Percentiles rank a stretch among this genome's conserved stretches.
Evolutionary conservation across 352 stramenopile species (phyloP).

Genomic region (Pythium dissimile): DNA sequence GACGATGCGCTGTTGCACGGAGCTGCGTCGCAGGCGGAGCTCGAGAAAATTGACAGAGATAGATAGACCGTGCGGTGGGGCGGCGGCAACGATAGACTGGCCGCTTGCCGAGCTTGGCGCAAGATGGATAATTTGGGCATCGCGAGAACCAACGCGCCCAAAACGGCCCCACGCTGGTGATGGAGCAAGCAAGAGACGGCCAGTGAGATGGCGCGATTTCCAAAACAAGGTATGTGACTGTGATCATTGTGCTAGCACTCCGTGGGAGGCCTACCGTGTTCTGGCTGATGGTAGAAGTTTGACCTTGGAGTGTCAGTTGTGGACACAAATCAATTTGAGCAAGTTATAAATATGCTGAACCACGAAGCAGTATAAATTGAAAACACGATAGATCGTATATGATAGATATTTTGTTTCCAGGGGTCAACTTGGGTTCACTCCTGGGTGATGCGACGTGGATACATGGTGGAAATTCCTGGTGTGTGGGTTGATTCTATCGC

Average conservation of each 20-base stretch:
- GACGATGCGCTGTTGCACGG: too few species aligned
- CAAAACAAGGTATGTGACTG: background rate
- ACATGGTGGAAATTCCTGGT: background rate
- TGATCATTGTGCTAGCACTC: background rate
- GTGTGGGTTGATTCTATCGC: constrained; percentile 6
- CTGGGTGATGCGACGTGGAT: background rate
- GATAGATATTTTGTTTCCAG: too few species aligned
- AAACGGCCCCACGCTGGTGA: constrained; percentile 1
- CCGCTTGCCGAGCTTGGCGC: background rate
- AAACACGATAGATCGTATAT: too few species aligned
- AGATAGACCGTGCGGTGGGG: background rate
- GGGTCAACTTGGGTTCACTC: background rate
- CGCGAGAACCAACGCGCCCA: background rate
- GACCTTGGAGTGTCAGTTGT: too few species aligned
- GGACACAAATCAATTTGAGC: too few species aligned
- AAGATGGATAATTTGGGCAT: constrained; percentile 16
- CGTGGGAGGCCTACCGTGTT: background rate
- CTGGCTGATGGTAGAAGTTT: background rate
- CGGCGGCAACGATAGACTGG: background rate
- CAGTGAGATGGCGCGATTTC: background rate
- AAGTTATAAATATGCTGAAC: too few species aligned
- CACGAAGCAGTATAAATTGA: too few species aligned
- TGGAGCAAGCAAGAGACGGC: background rate
- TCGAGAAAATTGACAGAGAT: background rate
- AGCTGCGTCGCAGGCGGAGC: too few species aligned